Conservation (phyloP, 176 grass and related monocot species). For the Aegilops sharonensis region DNA sequence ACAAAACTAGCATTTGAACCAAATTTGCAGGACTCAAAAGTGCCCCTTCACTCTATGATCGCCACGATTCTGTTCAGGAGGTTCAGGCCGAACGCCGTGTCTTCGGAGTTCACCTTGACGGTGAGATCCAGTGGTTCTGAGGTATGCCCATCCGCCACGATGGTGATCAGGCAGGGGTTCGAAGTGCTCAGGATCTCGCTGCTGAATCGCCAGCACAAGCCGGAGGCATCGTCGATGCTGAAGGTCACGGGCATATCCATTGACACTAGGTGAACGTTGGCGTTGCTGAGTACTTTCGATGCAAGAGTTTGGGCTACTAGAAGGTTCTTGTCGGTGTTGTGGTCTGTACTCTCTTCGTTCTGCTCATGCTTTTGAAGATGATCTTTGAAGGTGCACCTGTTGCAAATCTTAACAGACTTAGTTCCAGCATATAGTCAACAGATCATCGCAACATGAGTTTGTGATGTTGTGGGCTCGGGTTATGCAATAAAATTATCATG, state of each 20-base stretch:
- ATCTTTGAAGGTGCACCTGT: conserved; percentile 80
- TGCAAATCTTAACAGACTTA: conserved; percentile 18
- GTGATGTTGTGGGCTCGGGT: neutral
- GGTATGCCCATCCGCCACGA: conserved; percentile 49
- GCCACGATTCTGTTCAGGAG: conserved; percentile 61
- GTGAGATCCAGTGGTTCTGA: conserved; percentile 55
- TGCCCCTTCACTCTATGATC: conserved; percentile 55
- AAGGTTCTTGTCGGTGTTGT: conserved; percentile 63
- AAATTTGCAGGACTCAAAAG: neutral
- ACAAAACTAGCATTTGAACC: neutral
- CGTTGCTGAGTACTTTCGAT: conserved; percentile 69
- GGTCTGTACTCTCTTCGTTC: conserved; percentile 17
- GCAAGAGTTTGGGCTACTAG: conserved; percentile 55
- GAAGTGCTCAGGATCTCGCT: conserved; percentile 54
- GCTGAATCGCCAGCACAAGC: conserved; percentile 78
- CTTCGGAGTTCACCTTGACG: conserved; percentile 81
- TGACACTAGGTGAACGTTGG: conserved; percentile 70
- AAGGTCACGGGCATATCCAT: conserved; percentile 88
- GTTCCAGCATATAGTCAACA: neutral
- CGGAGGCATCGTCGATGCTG: conserved; percentile 62
- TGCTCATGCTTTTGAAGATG: conserved; percentile 59
- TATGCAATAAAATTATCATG: neutral
- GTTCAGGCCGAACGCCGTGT: conserved; percentile 75
- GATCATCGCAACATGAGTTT: neutral
- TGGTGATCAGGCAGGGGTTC: conserved; percentile 64